These are phyloP conservation scores for Coniosporium tulheliwenetii DNA, from an alignment of 2,329 filamentous ascomycete species.

Conservation along the genomic window DNA sequence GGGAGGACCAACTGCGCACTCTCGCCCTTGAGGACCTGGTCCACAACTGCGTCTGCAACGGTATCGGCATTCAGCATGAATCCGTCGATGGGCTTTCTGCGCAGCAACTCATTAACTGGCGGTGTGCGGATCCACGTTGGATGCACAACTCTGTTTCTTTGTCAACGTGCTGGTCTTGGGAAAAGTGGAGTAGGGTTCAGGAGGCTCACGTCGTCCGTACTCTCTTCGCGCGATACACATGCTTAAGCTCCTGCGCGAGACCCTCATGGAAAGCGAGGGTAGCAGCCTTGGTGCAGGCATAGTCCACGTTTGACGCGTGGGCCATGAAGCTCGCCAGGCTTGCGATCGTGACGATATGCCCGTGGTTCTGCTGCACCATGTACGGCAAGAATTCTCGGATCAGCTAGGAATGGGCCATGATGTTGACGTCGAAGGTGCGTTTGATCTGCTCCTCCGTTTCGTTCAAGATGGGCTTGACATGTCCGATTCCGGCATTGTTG, in stretches of 20 bases:
- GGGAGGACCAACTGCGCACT: conserved; percentile 35
- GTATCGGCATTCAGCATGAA: conserved; percentile 15
- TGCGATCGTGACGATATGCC: conserved; percentile 37
- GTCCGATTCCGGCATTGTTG: conserved; percentile 40
- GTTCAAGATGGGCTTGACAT: conserved; percentile 24
- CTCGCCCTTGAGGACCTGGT: conserved; percentile 32
- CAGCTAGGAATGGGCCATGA: conserved; percentile 28
- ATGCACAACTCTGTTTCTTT: conserved; percentile 15
- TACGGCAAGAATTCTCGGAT: conserved; percentile 30
- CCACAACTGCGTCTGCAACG: conserved; percentile 32
- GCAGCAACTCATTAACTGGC: conserved; percentile 22
- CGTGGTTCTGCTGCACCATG: conserved; percentile 30
- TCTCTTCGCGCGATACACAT: conserved; percentile 19
- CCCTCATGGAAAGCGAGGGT: conserved; percentile 34
- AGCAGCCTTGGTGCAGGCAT: conserved; percentile 30
- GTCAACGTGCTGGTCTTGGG: conserved; percentile 10
- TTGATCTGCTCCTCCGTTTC: conserved; percentile 17
- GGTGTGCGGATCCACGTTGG: conserved; percentile 33
- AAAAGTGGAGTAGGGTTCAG: neutral
- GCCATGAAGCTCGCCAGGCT: conserved; percentile 30
- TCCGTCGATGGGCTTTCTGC: conserved; percentile 15
- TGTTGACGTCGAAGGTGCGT: conserved; percentile 25
- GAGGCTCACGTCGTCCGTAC: conserved; percentile 20
- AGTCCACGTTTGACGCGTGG: conserved; percentile 31
- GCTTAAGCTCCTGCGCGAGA: conserved; percentile 21